Percentiles rank a stretch among this genome's conserved stretches.
Conservation (phyloP, 352 stramenopile species). For the Globisporangium ultimum region DNA sequence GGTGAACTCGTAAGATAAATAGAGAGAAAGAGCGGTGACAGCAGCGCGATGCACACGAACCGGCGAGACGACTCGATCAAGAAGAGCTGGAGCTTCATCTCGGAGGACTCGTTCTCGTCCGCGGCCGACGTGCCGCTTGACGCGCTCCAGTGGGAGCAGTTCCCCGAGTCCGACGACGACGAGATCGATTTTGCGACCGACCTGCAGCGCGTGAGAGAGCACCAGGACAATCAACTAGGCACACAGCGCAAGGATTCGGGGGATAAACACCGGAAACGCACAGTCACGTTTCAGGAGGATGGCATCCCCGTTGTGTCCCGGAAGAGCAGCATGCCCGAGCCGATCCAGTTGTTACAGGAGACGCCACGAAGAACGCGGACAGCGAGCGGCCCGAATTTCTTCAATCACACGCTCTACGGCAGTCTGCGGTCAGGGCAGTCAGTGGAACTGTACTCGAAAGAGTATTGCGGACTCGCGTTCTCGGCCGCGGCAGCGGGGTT, state of each 20-base stretch:
- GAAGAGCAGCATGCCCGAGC: conserved; percentile 56
- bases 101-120: conserved; percentile 64
- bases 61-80: conserved; percentile 14
- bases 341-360: conserved; percentile 66
- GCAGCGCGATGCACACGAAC: conserved; percentile 11
- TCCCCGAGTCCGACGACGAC: conserved; percentile 24
- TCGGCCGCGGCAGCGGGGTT: conserved; percentile 56
- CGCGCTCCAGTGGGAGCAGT: conserved; percentile 45
- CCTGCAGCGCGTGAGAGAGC: conserved; percentile 6
- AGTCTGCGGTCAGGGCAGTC: conserved; percentile 52
- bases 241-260: not conserved
- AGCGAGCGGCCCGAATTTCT: conserved; percentile 54
- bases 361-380: conserved; percentile 33
- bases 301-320: conserved; percentile 55
- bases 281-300: conserved; percentile 51
- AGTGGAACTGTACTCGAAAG: conserved; percentile 53
- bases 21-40: not conserved
- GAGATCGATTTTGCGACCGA: conserved; percentile 20
- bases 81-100: conserved; percentile 83
- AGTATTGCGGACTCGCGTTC: conserved; percentile 61
- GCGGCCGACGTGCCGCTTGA: conserved; percentile 29
- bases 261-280: conserved; percentile 37
- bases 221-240: conserved; percentile 15
- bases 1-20: too few species aligned
- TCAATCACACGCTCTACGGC: conserved; percentile 74